Base-by-base conservation (phyloP, 202 grass and related monocot species). In the Setaria viridis region DNA sequence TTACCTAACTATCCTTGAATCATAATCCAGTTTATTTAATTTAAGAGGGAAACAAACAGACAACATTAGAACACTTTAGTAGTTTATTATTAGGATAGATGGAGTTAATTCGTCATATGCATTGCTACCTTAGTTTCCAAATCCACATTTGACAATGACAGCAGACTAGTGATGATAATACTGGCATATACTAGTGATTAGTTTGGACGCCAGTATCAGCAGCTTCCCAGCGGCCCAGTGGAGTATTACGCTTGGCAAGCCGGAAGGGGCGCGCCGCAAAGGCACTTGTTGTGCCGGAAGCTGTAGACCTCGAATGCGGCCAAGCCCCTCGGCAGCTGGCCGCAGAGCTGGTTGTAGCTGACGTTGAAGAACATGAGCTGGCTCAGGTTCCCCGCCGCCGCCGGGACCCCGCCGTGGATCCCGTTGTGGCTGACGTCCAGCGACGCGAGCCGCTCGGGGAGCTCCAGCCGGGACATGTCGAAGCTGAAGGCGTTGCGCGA, bases 321-420 rank as follows among this genome's bases (percentile, higher is more conserved):
- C 4, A 78, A 33, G 3, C 88, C 86, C 11, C 20, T 20, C 1
- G 88, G 88, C 9, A 94, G 58, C 8, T 47, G 21, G 19, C 86
- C 89, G 58, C 89, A 91, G 34, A 94, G 80, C 41, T 50, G n/a
- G 65, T 91, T 94, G 76, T 94, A 94, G 81, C 89, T 94, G 32
- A 94, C 86, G 54, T 89, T 89, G 62, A 91, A 67, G 12, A 17
- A 0, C 15, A 19, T 19, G 34, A 67, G 35, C 16, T 67, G 34
- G 65, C 34, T 34, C 13, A 65, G 62, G 62, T 35, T 65, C 32
- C 62, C 1, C 39, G 77, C 39, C 79, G 72, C 46, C 14, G 75
- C 74, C 20, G 87, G 87, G 34, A 94, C 78, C 39, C 42, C 72
- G 29, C 90, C 85, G 19, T 11, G 48, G 67, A 92, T 90, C 55